phyloP scores from a whole-genome alignment of 495 filamentous ascomycete genomes.

The Terfezia claveryi region DNA sequence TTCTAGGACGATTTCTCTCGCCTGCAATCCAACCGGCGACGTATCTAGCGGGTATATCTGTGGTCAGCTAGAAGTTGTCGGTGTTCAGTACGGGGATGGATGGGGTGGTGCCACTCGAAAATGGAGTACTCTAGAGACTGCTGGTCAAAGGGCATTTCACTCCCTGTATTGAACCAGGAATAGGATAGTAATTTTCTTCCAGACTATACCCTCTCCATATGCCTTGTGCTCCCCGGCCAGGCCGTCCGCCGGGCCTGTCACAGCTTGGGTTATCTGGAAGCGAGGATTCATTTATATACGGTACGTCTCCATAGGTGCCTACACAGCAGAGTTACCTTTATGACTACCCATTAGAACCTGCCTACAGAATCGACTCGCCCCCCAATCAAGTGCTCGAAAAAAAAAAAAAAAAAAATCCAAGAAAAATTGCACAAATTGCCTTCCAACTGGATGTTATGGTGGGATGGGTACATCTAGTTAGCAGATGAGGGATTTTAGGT shows the following conservation, averaged over 20 bases:
- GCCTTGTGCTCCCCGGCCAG: conserved; percentile 49
- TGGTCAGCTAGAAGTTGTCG: conserved; percentile 21
- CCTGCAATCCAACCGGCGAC: conserved; percentile 41
- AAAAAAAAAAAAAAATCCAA: too few relatives aligned
- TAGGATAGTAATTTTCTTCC: conserved; percentile 30
- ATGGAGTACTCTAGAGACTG: conserved; percentile 42
- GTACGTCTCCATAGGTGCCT: conserved; percentile 24
- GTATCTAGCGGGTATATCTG: conserved; percentile 67
- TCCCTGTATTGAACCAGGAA: conserved; percentile 75
- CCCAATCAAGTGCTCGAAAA: too few relatives aligned
- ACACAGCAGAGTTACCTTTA: conserved; percentile 25
- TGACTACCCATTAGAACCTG: too few relatives aligned
- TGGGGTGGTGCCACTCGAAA: conserved; percentile 9
- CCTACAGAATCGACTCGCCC: too few relatives aligned
- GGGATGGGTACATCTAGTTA: too few relatives aligned
- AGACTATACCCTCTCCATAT: conserved; percentile 40
- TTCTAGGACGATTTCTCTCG: conserved; percentile 50
- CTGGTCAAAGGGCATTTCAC: conserved; percentile 86
- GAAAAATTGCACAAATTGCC: neutral
- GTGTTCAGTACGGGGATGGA: conserved; percentile 15
- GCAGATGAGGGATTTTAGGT: too few relatives aligned
- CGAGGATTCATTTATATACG: conserved; percentile 22
- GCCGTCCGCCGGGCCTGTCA: conserved; percentile 46
- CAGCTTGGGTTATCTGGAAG: conserved; percentile 51
- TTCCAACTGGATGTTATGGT: too few relatives aligned